Evolutionary conservation across 2,329 filamentous ascomycete species (phyloP), one percentile per base, ranked within the genome.

Genomic region (Cladosporium sp.): DNA sequence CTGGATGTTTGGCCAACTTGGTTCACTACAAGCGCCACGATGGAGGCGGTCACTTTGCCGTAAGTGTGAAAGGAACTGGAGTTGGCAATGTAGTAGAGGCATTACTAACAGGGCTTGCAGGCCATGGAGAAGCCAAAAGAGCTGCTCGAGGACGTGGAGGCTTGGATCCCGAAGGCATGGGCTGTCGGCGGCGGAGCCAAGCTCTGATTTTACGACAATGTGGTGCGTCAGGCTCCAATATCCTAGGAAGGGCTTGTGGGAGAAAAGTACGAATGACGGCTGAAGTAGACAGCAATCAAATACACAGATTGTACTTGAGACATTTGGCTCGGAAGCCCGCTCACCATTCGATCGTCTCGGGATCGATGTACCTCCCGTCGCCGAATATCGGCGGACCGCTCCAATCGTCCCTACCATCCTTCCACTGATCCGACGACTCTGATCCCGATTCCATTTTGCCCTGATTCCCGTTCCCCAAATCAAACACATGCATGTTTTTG

Each of bases 11-110:
- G 1, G 67, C 56, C 8, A 65, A 67, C 35, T 52, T 77, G 16
- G 70, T 73, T 3, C 64, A 59, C 10, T 72, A 69, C 18, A 61
- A 52, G 18, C 57, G 66, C 43, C 74, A 76, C 60, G 65, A 70
- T 35, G 58, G 54, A 33, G 68, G 69, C 16, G 69, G 69, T 3
- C 69, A 71, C 60, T 72, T 72, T 61, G 68, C 69, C 22, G 67
- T 67, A 54, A 52, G 60, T 58, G 16, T 32, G 18, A 43, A 14
- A 1, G 43, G 61, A 32, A 34, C 32, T n/a, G n/a, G 3, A n/a
- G 22, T 28, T 5, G 22, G 7, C 5, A 4, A 5, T 28, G 32
- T 34, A 19, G 16, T 37, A 14, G 4, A 14, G 4, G 35, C 31
- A 22, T 31, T 18, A 37, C 51, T 49, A 38, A 49, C 28, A 22